A percentile compares a stretch with the other conserved stretches of the same genome.
These are phyloP conservation scores for Cercophora newfieldiana DNA, from an alignment of 495 filamentous ascomycete genomes.

Conservation along the genomic window DNA sequence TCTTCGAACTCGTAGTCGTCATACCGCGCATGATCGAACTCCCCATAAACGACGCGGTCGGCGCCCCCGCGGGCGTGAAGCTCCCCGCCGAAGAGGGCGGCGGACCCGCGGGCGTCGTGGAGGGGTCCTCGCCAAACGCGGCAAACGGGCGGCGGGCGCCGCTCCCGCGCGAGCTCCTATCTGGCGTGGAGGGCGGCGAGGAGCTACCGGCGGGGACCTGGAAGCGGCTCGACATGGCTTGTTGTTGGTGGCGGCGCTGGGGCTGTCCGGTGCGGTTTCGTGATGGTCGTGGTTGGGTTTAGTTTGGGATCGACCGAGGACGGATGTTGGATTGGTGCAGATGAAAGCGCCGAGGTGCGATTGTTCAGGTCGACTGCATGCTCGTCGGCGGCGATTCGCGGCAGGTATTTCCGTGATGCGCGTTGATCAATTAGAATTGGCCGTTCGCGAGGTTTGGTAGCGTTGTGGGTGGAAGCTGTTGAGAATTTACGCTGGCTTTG, in stretches of 20 bases:
- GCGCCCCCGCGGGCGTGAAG: conserved; percentile 72
- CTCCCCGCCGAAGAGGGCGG: conserved; percentile 64
- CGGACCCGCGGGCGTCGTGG: conserved; percentile 75
- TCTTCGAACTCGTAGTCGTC: conserved; percentile 4
- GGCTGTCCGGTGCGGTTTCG: not conserved
- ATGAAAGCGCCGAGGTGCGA: not conserved
- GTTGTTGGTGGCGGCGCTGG: not conserved
- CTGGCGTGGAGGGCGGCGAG: conserved; percentile 41
- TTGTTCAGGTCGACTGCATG: not conserved
- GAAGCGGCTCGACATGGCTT: conserved; percentile 38
- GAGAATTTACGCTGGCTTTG: not conserved
- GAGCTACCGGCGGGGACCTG: conserved; percentile 29
- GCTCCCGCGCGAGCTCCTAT: conserved; percentile 26
- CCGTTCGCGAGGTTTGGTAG: not conserved
- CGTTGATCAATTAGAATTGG: not conserved
- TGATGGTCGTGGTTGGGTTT: not conserved
- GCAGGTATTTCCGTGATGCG: not conserved
- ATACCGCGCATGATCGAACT: conserved; percentile 60
- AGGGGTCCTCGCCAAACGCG: conserved; percentile 50
- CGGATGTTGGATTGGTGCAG: too few relatives aligned
- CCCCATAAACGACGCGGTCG: conserved; percentile 62
- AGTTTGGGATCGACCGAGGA: not conserved
- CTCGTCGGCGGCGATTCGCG: not conserved
- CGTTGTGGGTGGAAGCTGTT: not conserved
- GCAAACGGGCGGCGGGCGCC: not conserved